These are phyloP conservation scores for Annulohypoxylon stygium DNA, from an alignment of 495 filamentous ascomycete genomes.

Conservation along the genomic window DNA sequence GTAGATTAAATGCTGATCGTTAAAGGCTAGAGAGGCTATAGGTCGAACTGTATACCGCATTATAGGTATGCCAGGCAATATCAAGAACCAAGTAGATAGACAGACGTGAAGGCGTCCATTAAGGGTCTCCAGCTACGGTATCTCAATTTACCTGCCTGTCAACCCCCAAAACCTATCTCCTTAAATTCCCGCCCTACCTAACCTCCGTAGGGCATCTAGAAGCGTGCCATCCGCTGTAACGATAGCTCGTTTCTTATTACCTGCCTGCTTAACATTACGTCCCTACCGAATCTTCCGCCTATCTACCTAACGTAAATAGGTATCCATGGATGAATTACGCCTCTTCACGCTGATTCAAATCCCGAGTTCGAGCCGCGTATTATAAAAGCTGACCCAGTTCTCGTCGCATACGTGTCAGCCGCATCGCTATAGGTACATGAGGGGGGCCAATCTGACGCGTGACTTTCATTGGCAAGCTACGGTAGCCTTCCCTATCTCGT, in stretches of 20 bases:
- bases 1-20: neutral
- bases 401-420: conserved; percentile 45
- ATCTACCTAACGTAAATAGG: neutral
- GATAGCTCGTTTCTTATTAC: neutral
- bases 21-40: neutral
- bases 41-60: neutral
- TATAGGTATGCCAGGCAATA: neutral
- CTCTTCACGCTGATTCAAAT: conserved; percentile 14
- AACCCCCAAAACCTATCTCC: neutral
- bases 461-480: conserved; percentile 21
- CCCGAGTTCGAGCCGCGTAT: conserved; percentile 34
- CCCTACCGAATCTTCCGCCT: neutral
- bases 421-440: conserved; percentile 35
- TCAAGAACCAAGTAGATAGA: neutral
- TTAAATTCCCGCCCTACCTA: neutral
- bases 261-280: neutral
- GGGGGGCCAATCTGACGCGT: conserved; percentile 7
- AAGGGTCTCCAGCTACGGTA: neutral
- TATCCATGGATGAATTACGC: neutral
- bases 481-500: conserved; percentile 1
- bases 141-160: neutral
- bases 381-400: conserved; percentile 30
- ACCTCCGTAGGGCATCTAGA: conserved; percentile 9
- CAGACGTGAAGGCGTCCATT: neutral
- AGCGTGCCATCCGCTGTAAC: conserved; percentile 3